Evolutionary conservation across 2,329 filamentous ascomycete genomes (phyloP).

Genomic region (Colletotrichum sp.): DNA sequence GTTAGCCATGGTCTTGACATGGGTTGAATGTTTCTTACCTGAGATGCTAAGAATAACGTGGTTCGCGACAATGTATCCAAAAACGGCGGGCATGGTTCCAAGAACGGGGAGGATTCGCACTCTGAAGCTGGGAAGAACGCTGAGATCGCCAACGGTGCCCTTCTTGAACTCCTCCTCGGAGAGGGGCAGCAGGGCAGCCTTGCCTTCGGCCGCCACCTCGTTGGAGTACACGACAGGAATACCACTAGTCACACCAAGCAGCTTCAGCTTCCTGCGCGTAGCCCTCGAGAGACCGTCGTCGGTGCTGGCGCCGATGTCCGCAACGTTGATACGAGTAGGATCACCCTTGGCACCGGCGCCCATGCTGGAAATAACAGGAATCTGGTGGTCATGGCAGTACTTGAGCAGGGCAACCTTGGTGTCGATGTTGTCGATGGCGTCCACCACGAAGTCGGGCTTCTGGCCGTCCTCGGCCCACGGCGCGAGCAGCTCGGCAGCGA

Average conservation of each 20-base stretch:
- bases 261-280: conserved; percentile 80
- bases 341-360: conserved; percentile 94
- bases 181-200: conserved; percentile 86
- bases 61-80: conserved; percentile 90
- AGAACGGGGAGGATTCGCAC: conserved; percentile 94
- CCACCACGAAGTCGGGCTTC: conserved; percentile 86
- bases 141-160: conserved; percentile 84
- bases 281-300: conserved; percentile 89
- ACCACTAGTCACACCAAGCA: conserved; percentile 78
- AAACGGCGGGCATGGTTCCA: conserved; percentile 96
- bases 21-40: conserved; percentile 30
- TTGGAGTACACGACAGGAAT: conserved; percentile 94
- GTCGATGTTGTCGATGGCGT: conserved; percentile 98
- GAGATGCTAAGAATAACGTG: conserved; percentile 85
- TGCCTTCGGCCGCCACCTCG: conserved; percentile 87
- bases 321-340: conserved; percentile 83
- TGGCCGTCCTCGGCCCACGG: conserved; percentile 66
- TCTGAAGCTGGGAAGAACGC: conserved; percentile 89
- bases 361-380: conserved; percentile 93
- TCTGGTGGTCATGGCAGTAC: conserved; percentile 79
- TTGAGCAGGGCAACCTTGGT: conserved; percentile 91
- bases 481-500: conserved; percentile 70
- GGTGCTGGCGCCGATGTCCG: conserved; percentile 86
- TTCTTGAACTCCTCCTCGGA: conserved; percentile 87
- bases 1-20: not conserved